Conservation (phyloP, 2,329 filamentous ascomycete genomes). For the Westerdykella aurantiaca region DNA sequence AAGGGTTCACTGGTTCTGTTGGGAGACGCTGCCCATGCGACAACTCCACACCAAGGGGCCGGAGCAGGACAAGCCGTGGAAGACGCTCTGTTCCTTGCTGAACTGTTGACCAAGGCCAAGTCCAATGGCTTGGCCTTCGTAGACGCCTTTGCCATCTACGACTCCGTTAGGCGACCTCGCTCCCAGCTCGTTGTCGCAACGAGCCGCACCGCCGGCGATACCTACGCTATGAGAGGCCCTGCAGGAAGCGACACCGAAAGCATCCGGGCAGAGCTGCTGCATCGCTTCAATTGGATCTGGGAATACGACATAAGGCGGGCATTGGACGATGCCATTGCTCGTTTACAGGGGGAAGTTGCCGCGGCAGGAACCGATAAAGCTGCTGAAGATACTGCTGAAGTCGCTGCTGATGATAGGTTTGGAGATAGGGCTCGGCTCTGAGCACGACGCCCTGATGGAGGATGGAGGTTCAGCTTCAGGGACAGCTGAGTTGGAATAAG, state of each 20-base stretch:
- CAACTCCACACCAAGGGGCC: conserved; percentile 51
- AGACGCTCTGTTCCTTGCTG: conserved; percentile 39
- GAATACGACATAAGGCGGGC: neutral
- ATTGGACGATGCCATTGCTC: neutral
- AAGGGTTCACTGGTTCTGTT: conserved; percentile 45
- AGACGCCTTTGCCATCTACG: conserved; percentile 25
- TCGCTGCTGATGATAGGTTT: too few species aligned
- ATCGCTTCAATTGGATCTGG: conserved; percentile 1
- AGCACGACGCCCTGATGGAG: too few species aligned
- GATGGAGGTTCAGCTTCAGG: too few species aligned
- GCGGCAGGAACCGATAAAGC: too few species aligned
- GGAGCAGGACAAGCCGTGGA: conserved; percentile 55
- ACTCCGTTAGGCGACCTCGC: conserved; percentile 23
- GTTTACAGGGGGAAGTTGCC: neutral
- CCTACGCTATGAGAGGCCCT: conserved; percentile 1
- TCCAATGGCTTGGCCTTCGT: conserved; percentile 3
- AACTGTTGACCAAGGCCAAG: conserved; percentile 24
- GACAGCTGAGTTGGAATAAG: too few species aligned
- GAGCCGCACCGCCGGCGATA: conserved; percentile 23
- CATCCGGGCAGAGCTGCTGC: neutral
- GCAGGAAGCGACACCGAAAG: neutral
- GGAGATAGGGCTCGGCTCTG: too few species aligned
- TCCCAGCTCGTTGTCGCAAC: conserved; percentile 25
- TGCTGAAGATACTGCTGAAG: too few species aligned
- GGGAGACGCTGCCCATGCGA: conserved; percentile 54